Percentiles rank a stretch among this genome's conserved stretches.
Conservation (phyloP, 192 early-diverging fungal species). For the Coemansia sp. region DNA sequence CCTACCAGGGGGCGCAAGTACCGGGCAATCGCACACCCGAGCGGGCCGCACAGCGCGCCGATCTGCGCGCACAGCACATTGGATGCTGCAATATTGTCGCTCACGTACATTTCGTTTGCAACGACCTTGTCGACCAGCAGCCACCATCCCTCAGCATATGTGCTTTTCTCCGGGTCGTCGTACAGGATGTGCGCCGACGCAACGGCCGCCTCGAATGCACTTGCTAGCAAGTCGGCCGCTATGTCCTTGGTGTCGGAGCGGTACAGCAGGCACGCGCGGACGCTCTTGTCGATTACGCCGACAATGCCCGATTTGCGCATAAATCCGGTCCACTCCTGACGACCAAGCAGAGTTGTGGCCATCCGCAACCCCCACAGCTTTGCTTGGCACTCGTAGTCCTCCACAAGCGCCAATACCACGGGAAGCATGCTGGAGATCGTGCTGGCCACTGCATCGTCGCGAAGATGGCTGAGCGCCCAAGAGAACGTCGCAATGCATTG, state of each 20-base stretch:
- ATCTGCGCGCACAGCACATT: slow-evolving; percentile 19
- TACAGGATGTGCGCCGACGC: slow-evolving; percentile 9
- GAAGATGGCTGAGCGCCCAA: slow-evolving; percentile 25
- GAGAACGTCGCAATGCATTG: slow-evolving; percentile 37
- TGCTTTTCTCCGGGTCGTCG: slow-evolving; percentile 5
- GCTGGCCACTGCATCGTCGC: slow-evolving; percentile 5
- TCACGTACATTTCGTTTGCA: slow-evolving; percentile 29
- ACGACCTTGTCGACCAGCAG: slow-evolving; percentile 21
- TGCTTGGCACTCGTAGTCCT: slow-evolving; percentile 30
- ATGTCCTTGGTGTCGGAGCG: slow-evolving; percentile 14
- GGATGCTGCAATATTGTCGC: slow-evolving; percentile 28
- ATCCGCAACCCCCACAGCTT: slow-evolving; percentile 29
- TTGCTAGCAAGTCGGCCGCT: slow-evolving; percentile 16
- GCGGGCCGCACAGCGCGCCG: slow-evolving; percentile 10
- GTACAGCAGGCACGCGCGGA: slow-evolving; percentile 18
- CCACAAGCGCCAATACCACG: slow-evolving; percentile 28
- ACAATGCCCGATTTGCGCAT: slow-evolving; percentile 39
- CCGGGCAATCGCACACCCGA: slow-evolving; percentile 31
- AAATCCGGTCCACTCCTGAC: slow-evolving; percentile 14
- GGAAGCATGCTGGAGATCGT: slow-evolving; percentile 34
- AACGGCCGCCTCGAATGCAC: slow-evolving; percentile 21
- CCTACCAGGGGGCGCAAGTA: slow-evolving; percentile 38
- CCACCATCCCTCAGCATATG: slow-evolving; percentile 31
- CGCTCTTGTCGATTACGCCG: slow-evolving; percentile 24
- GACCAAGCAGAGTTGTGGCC: slow-evolving; percentile 11